These are phyloP conservation scores for Fusarium poae DNA, from an alignment of 2,329 filamentous ascomycete species.

Conservation along the genomic window DNA sequence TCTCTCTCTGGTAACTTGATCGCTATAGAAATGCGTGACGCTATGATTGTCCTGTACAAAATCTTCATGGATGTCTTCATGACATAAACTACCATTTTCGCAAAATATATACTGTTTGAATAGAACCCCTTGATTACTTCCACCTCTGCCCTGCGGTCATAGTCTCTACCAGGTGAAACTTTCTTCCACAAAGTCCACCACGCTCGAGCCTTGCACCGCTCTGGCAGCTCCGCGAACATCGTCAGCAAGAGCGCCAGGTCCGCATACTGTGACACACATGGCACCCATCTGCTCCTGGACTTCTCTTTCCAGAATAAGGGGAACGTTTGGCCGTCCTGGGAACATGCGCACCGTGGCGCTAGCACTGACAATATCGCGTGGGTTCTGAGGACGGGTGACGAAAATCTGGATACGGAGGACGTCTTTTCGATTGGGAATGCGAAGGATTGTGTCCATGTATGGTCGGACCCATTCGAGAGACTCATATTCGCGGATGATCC, in stretches of 20 bases:
- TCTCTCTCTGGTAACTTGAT: slow-evolving; percentile 28
- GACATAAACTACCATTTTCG: slow-evolving; percentile 40
- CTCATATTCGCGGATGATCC: slow-evolving; percentile 91
- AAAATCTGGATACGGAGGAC: slow-evolving; percentile 89
- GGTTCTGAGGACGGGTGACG: slow-evolving; percentile 86
- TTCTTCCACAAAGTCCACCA: slow-evolving; percentile 83
- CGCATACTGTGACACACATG: slow-evolving; percentile 87
- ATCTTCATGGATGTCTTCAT: slow-evolving; percentile 15
- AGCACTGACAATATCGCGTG: slow-evolving; percentile 82
- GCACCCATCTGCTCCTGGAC: slow-evolving; percentile 85
- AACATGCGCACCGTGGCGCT: slow-evolving; percentile 90
- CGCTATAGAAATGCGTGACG: slow-evolving; percentile 37
- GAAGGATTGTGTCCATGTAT: slow-evolving; percentile 82
- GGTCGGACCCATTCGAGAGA: slow-evolving; percentile 93
- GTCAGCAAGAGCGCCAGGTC: slow-evolving; percentile 79
- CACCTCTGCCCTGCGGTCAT: slow-evolving; percentile 1
- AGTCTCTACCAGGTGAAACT: slow-evolving; percentile 73
- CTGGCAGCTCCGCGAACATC: slow-evolving; percentile 79
- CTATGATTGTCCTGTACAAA: slow-evolving; percentile 33
- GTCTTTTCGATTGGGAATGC: slow-evolving; percentile 83
- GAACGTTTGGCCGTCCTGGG: slow-evolving; percentile 86
- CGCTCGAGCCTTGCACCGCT: slow-evolving; percentile 70
- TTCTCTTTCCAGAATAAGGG: slow-evolving; percentile 83
- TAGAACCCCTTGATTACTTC: slow-evolving; percentile 33
- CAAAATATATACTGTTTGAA: slow-evolving; percentile 51